Conservation (phyloP, 148 eudicot species). For the Rhododendron simsii region DNA sequence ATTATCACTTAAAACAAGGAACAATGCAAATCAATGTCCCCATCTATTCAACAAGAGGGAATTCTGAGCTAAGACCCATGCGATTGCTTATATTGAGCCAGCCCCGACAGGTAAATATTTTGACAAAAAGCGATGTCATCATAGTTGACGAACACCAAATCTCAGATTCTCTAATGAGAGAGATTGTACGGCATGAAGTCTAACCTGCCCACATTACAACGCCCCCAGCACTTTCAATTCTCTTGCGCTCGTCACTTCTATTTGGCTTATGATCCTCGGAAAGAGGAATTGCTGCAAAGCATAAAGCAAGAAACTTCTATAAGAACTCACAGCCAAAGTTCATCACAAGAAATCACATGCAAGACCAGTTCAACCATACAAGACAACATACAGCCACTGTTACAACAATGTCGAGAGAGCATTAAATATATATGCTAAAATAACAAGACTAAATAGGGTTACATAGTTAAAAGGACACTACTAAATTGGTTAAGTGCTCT, state of each 20-base stretch:
- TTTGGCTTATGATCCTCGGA: constrained; percentile 99
- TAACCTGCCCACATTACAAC: constrained; percentile 99
- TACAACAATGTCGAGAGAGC: background rate
- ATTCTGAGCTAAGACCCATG: background rate
- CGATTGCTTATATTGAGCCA: background rate
- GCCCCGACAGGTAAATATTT: background rate
- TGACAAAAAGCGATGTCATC: background rate
- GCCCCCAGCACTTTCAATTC: constrained; percentile 97
- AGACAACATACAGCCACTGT: background rate
- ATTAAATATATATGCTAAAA: background rate
- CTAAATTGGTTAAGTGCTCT: background rate
- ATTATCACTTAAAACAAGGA: background rate
- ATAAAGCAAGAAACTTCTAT: constrained; percentile 1
- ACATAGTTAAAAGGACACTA: background rate
- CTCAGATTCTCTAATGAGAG: background rate
- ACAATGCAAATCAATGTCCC: too few relatives aligned
- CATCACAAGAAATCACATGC: constrained; percentile 2
- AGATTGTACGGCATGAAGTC: background rate
- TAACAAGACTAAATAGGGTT: background rate
- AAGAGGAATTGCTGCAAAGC: constrained; percentile 77
- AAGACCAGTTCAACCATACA: background rate
- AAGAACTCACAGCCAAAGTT: background rate
- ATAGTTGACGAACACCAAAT: background rate
- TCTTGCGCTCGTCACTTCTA: constrained; percentile 85
- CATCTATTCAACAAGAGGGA: background rate